Evolutionary conservation across 164 flowering plant species (phyloP), one percentile per base, ranked within the genome.

Genomic region (Magnolia sinica): DNA sequence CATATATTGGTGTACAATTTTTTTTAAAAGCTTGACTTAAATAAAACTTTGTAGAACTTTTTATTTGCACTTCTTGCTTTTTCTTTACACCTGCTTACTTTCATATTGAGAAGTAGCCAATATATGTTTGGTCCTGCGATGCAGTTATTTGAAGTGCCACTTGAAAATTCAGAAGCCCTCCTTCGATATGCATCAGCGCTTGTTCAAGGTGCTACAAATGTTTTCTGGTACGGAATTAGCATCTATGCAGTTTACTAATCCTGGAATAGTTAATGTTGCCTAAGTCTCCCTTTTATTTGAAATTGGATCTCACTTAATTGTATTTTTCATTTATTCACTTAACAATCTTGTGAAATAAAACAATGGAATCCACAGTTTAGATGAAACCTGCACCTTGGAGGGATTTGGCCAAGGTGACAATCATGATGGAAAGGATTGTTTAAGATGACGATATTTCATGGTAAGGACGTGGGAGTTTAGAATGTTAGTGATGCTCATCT

Each of bases 181-280:
- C 88, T 92, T n/a, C 95, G 98, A 22, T 92, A 90, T 78, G 92
- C 99, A 50, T 94, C 93, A 72, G 99, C 99, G 52, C 96, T 96
- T 82, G 97, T 92, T 78, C 92, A 96, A 87, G 99, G 99, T 79
- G 94, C 98, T 77, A 85, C 93, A 80, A 91, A 91, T 86, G 91
- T 92, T 75, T 96, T 96, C 92, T 96, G 99, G 99, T 96, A 94
- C 23, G 92, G 19, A 68, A 50, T 49, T 71, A 55, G 19, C 61
- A 55, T 7, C 68, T 68, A 24, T 66, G 71, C 50, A 27, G 49
- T 4, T 68, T 14, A 37, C n/a, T 29, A 16, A 68, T 31, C 23
- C 51, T 68, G 29, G 51, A 37, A 29, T 10, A n/a, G 11, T 16
- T 20, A 65, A 65, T 65, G 10, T 5, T 65, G 13, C 24, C 3